Base-by-base conservation (phyloP, 805 yeast genomes). In the Ogataea polymorpha region DNA sequence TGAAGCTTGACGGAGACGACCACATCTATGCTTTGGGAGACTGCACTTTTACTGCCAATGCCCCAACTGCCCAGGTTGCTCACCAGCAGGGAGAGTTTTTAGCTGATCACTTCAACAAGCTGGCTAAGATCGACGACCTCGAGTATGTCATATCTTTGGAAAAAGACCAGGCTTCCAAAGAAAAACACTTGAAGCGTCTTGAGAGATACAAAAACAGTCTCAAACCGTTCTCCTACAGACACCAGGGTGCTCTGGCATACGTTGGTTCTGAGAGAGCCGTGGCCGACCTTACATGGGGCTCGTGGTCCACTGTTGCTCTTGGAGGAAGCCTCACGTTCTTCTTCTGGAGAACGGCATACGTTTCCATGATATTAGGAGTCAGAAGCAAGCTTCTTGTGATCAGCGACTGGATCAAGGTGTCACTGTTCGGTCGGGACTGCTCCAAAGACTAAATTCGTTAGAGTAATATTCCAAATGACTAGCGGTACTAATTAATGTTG, bases 31-130 rank as follows among this genome's bases (percentile, higher is more conserved):
- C 95, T 41, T 69, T 89, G 44, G 97, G 97, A 59, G 97, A 89
- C 71, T 88, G 96, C 69, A 86, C 96, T 25, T 79, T 82, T 66
- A 85, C 91, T 54, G 87, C 87, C 63, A 80, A 77, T 54, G 90
- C 96, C 39, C 96, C 96, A 50, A 89, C 97, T 46, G 97, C 97
- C 23, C 97, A 89, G 74, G 96, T 88, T 39, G 97, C 97, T 27
- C 82, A 87, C 69, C 97, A 89, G 72, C 89, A 89, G 67, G 96
- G 96, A 58, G 73, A 74, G 45, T 90, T 77, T 66, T 75, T 89
- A 53, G 90, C 90, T 39, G 70, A 71, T 28, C 77, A 80, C 50
- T 82, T 89, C 67, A 74, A 76, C 62, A 80, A 74, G 56, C 65
- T 79, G 55, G 71, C 80, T 56, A 75, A 75, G 56, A 71, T 82